Percentiles rank a stretch among this genome's conserved stretches.
These are phyloP conservation scores for Litsea cubeba DNA, from an alignment of 164 flowering plant genomes.

Conservation along the genomic window DNA sequence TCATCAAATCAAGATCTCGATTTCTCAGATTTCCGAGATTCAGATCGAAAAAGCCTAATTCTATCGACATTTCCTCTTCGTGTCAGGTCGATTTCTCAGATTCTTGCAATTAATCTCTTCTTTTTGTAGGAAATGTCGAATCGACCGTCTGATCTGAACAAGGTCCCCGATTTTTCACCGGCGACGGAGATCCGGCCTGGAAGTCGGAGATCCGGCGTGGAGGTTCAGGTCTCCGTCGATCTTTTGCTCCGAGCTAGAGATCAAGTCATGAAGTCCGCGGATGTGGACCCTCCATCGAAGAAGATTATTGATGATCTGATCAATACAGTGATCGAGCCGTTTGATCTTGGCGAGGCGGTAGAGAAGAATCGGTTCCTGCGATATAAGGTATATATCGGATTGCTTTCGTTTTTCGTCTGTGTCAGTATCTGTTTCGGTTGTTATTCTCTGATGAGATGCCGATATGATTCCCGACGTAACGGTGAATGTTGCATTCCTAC, in stretches of 20 bases:
- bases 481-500: background rate
- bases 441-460: too few species aligned
- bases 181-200: background rate
- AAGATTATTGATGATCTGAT: background rate
- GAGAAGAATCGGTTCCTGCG: background rate
- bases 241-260: background rate
- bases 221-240: background rate
- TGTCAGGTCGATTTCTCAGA: background rate
- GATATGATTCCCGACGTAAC: too few species aligned
- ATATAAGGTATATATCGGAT: slow-evolving; percentile 1
- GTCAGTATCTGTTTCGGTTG: background rate
- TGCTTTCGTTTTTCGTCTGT: background rate
- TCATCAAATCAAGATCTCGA: too few species aligned
- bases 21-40: too few species aligned
- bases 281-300: background rate
- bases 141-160: background rate
- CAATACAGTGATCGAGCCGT: background rate
- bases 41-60: too few species aligned
- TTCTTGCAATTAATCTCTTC: background rate
- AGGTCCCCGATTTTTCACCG: background rate
- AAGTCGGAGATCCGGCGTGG: too few species aligned
- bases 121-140: background rate
- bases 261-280: background rate
- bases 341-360: background rate
- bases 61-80: background rate